Percentiles rank a stretch among this genome's conserved stretches.
Evolutionary conservation across 2,329 filamentous ascomycete genomes (phyloP).

Genomic region (Blastomyces emzantsi): DNA sequence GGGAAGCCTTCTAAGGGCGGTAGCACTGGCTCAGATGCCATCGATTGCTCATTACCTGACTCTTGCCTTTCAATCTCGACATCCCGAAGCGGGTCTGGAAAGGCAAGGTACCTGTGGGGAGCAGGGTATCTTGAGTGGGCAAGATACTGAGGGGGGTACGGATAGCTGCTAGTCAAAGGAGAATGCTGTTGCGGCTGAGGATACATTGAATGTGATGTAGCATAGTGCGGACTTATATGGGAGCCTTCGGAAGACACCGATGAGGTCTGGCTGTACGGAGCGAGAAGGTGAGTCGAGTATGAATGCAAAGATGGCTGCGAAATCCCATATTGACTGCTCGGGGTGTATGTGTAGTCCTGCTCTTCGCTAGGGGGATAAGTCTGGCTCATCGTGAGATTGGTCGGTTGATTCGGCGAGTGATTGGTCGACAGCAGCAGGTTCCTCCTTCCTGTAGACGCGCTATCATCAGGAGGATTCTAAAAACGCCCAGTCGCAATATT

Average conservation of each 20-base stretch:
- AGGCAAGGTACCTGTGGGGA: conserved; percentile 26
- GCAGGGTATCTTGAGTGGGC: conserved; percentile 27
- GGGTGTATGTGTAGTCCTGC: conserved; percentile 20
- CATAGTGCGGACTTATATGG: conserved; percentile 25
- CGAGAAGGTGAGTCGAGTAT: conserved; percentile 30
- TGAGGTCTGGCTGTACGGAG: conserved; percentile 28
- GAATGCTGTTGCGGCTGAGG: conserved; percentile 29
- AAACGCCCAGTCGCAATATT: conserved; percentile 6
- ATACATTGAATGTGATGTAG: conserved; percentile 26
- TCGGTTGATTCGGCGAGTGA: conserved; percentile 5
- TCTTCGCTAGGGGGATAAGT: conserved; percentile 21
- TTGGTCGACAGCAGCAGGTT: background rate
- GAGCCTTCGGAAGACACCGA: conserved; percentile 25
- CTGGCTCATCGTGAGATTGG: conserved; percentile 21
- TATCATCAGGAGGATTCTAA: conserved; percentile 7
- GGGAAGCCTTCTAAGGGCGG: conserved; percentile 39
- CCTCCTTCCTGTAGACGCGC: conserved; percentile 3
- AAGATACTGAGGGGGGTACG: conserved; percentile 28
- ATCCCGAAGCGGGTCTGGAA: conserved; percentile 29
- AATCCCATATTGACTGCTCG: conserved; percentile 21
- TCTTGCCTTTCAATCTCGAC: conserved; percentile 38
- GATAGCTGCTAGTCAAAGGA: conserved; percentile 22
- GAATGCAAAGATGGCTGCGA: conserved; percentile 27
- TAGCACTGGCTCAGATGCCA: conserved; percentile 38
- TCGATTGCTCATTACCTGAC: conserved; percentile 35